A percentile compares a stretch with the other conserved stretches of the same genome.
Evolutionary conservation across 257 asterid genomes (phyloP).

Genomic region (Plantago major): DNA sequence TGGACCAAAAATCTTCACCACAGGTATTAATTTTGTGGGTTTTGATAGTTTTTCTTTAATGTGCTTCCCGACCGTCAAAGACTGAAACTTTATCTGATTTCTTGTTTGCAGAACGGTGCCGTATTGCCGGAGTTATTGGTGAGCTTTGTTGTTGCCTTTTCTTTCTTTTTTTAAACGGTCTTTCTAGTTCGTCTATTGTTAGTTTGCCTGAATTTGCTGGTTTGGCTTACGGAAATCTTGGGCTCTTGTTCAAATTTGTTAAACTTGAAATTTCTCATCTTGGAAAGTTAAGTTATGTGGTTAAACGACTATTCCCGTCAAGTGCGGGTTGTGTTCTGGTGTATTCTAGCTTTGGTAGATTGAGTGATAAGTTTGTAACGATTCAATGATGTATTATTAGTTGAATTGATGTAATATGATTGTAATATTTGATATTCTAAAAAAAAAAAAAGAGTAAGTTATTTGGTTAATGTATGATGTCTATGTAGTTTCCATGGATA

Average conservation of each 20-base stretch:
- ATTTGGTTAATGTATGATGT: too few relatives aligned
- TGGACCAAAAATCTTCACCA: conserved; percentile 45
- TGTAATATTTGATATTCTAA: too few relatives aligned
- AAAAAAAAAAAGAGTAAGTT: too few relatives aligned
- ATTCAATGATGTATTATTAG: too few relatives aligned
- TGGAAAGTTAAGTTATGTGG: not conserved
- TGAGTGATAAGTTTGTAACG: too few relatives aligned
- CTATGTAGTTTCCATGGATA: too few relatives aligned
- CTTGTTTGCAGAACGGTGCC: conserved; percentile 61
- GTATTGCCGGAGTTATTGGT: conserved; percentile 82
- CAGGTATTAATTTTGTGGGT: conserved; percentile 33
- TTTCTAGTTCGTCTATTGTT: not conserved
- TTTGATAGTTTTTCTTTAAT: not conserved
- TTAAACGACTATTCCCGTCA: too few relatives aligned
- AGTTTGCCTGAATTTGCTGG: not conserved
- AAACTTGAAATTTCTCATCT: too few relatives aligned
- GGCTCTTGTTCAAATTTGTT: too few relatives aligned
- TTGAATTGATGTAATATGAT: too few relatives aligned
- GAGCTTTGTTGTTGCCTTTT: conserved; percentile 24
- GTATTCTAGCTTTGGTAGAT: not conserved
- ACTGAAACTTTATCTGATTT: not conserved
- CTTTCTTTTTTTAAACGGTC: not conserved
- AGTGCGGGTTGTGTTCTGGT: not conserved
- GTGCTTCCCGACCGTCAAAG: not conserved
- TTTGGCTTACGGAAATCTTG: too few relatives aligned